Evolutionary conservation across 495 filamentous ascomycete genomes (phyloP).

Genomic region (Trichoderma asperelloides): DNA sequence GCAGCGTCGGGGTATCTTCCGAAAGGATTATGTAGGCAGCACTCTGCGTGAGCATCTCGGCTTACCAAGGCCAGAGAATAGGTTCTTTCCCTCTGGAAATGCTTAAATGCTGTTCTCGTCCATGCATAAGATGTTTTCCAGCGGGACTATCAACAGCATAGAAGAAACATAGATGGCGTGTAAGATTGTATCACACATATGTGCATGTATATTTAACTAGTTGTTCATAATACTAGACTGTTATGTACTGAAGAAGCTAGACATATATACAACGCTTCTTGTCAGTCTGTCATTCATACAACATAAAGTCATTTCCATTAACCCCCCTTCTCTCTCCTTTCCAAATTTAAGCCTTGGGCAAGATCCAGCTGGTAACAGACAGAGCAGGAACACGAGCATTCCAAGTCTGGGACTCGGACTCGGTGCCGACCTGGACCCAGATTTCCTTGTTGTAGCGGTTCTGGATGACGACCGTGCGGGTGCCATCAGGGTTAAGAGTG

Average conservation of each 20-base stretch:
- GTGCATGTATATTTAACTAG: neutral
- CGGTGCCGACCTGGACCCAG: slow-evolving; percentile 33
- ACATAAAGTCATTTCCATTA: neutral
- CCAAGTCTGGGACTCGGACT: slow-evolving; percentile 37
- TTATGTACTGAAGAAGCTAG: neutral
- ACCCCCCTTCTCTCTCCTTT: neutral
- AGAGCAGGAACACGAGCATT: slow-evolving; percentile 36
- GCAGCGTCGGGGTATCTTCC: slow-evolving; percentile 41
- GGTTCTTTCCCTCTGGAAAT: slow-evolving; percentile 33
- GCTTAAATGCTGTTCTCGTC: too few species aligned
- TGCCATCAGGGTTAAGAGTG: slow-evolving; percentile 42
- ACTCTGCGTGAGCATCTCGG: slow-evolving; percentile 44
- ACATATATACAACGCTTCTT: neutral
- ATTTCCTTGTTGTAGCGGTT: slow-evolving; percentile 44
- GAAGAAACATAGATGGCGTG: too few species aligned
- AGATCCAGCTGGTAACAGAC: slow-evolving; percentile 46
- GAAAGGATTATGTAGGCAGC: slow-evolving; percentile 33
- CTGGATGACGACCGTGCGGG: slow-evolving; percentile 45
- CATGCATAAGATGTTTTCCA: too few species aligned
- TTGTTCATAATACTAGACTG: neutral
- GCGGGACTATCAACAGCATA: too few species aligned
- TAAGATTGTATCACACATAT: too few species aligned
- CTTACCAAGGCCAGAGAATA: slow-evolving; percentile 40
- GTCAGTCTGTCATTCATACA: neutral
- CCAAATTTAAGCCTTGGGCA: slow-evolving; percentile 22